phyloP scores from a whole-genome alignment of 805 yeast species.

The Wickerhamiella slavikovae region DNA sequence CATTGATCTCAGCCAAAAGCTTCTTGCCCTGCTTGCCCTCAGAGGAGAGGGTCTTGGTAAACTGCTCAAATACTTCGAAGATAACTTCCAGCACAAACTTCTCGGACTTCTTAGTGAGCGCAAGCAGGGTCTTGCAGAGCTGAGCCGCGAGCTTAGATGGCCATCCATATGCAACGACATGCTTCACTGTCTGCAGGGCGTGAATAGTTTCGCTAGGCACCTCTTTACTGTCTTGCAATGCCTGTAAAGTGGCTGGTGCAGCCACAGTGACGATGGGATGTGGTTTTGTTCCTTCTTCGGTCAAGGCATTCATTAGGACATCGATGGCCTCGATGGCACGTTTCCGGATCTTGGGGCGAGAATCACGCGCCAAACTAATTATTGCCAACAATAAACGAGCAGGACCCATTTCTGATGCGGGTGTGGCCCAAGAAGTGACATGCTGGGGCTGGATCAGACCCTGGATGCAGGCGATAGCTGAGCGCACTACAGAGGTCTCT shows the following conservation, averaged over 20 bases:
- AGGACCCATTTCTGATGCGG: conserved; percentile 12
- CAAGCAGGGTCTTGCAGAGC: conserved; percentile 57
- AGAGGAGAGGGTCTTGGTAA: conserved; percentile 45
- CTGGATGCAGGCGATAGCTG: conserved; percentile 75
- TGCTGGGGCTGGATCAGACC: conserved; percentile 64
- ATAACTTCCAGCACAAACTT: conserved; percentile 69
- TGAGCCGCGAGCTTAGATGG: conserved; percentile 47
- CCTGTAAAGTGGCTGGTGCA: conserved; percentile 43
- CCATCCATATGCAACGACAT: conserved; percentile 46
- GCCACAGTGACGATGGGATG: conserved; percentile 60
- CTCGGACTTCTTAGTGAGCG: conserved; percentile 61
- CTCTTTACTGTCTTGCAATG: conserved; percentile 18
- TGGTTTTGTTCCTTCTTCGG: conserved; percentile 42
- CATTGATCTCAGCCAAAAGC: conserved; percentile 40
- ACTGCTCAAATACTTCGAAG: conserved; percentile 64
- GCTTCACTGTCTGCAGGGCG: conserved; percentile 49
- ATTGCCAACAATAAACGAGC: conserved; percentile 12
- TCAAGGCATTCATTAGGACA: conserved; percentile 43
- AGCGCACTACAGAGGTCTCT: conserved; percentile 62
- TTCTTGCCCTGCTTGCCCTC: conserved; percentile 30
- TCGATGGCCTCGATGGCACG: conserved; percentile 83
- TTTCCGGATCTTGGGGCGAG: conserved; percentile 87
- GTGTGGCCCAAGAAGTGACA: conserved; percentile 42
- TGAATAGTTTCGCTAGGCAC: conserved; percentile 35
- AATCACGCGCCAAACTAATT: conserved; percentile 52